Evolutionary conservation across 495 filamentous ascomycete genomes (phyloP).

Genomic region (Aspergillus olivimuriae): DNA sequence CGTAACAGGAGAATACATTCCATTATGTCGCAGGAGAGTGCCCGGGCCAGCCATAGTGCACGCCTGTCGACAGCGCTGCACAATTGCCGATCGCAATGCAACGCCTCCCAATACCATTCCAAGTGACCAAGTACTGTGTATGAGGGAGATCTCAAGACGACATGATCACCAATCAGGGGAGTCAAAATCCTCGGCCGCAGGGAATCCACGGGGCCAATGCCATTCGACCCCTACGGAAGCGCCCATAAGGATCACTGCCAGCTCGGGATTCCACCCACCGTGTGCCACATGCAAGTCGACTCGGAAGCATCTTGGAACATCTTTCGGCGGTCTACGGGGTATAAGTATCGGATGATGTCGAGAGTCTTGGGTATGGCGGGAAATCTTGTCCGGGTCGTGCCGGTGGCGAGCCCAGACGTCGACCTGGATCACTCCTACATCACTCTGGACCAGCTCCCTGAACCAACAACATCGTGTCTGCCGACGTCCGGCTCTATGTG

Average conservation of each 20-base stretch:
- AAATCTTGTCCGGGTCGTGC: too few species aligned
- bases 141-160: slow-evolving; percentile 41
- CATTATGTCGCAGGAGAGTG: slow-evolving; percentile 31
- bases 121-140: slow-evolving; percentile 38
- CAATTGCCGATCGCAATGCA: slow-evolving; percentile 36
- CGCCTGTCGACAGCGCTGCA: slow-evolving; percentile 34
- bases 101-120: slow-evolving; percentile 35
- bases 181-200: slow-evolving; percentile 36
- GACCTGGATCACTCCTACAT: too few species aligned
- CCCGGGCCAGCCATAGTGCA: slow-evolving; percentile 39
- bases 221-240: slow-evolving; percentile 37
- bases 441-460: too few species aligned
- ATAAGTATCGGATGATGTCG: too few species aligned
- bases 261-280: too few species aligned
- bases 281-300: too few species aligned
- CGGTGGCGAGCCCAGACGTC: too few species aligned
- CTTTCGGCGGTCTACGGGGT: too few species aligned
- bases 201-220: slow-evolving; percentile 45
- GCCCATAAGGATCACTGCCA: too few species aligned
- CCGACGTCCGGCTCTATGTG: slow-evolving; percentile 6
- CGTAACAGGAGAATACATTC: slow-evolving; percentile 27
- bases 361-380: too few species aligned
- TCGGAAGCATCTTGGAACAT: too few species aligned
- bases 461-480: slow-evolving; percentile 39
- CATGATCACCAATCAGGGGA: slow-evolving; percentile 42